These are phyloP conservation scores for Vigna trinervia DNA, from an alignment of 306 rosid species.

Conservation along the genomic window DNA sequence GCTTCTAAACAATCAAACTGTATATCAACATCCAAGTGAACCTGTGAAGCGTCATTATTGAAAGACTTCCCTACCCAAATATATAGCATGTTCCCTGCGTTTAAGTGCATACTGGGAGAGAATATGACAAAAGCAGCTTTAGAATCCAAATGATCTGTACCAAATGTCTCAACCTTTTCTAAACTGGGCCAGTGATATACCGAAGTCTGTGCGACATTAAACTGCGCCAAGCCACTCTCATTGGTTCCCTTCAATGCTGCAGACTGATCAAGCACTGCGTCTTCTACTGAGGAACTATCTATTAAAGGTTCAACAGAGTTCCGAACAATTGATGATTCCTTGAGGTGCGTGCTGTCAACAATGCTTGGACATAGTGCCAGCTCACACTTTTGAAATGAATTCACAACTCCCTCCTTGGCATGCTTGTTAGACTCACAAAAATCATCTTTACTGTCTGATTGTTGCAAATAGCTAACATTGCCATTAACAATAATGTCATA, in stretches of 20 bases:
- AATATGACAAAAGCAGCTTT: constrained; percentile 73
- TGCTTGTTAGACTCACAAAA: constrained; percentile 43
- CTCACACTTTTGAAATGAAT: constrained; percentile 52
- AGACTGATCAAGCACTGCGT: constrained; percentile 36
- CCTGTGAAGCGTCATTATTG: constrained; percentile 53
- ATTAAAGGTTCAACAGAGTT: constrained; percentile 46
- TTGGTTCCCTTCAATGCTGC: constrained; percentile 48
- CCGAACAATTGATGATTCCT: constrained; percentile 44
- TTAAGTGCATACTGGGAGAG: constrained; percentile 59
- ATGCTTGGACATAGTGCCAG: constrained; percentile 19
- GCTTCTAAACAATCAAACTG: constrained; percentile 55
- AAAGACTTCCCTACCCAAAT: constrained; percentile 87
- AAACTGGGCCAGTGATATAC: constrained; percentile 85
- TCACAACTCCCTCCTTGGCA: constrained; percentile 47
- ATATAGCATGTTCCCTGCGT: constrained; percentile 61
- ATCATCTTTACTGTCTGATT: constrained; percentile 44
- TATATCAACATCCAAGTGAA: constrained; percentile 59
- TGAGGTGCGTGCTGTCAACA: constrained; percentile 40
- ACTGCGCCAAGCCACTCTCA: constrained; percentile 48
- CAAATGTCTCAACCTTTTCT: constrained; percentile 64
- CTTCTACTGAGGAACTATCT: constrained; percentile 42
- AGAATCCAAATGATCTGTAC: constrained; percentile 69
- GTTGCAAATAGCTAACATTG: constrained; percentile 46
- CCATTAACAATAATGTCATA: constrained; percentile 44
- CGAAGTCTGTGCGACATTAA: constrained; percentile 47